Conservation (phyloP, 495 filamentous ascomycete genomes). For the Clavariopsis aquatica region DNA sequence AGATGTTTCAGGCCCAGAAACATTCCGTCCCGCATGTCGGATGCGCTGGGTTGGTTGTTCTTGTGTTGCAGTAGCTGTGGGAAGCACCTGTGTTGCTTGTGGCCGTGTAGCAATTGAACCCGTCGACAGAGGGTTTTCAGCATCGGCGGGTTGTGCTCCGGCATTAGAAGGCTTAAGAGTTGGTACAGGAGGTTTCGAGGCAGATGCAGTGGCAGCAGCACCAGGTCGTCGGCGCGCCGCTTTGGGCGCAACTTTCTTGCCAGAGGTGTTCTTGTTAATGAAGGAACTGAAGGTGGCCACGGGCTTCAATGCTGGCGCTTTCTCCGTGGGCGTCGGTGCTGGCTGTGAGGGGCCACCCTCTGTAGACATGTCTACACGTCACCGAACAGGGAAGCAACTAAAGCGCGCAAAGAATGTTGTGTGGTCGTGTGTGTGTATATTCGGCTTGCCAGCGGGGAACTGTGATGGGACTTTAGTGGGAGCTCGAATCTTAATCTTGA, state of each 20-base stretch:
- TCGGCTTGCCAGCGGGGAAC: neutral
- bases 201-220: constrained; percentile 21
- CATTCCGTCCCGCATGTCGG: neutral
- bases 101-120: constrained; percentile 1
- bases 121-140: neutral
- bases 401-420: neutral
- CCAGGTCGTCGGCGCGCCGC: constrained; percentile 38
- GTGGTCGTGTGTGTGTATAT: neutral
- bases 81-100: constrained; percentile 15
- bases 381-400: neutral
- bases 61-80: constrained; percentile 20
- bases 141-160: constrained; percentile 3
- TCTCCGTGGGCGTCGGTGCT: neutral
- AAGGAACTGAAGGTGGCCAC: constrained; percentile 62
- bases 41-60: constrained; percentile 1
- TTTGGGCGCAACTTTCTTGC: constrained; percentile 45
- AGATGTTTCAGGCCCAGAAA: neutral
- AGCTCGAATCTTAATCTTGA: neutral
- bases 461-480: neutral
- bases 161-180: neutral
- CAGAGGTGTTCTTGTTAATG: constrained; percentile 54
- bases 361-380: constrained; percentile 16
- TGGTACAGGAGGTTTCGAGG: constrained; percentile 15
- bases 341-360: constrained; percentile 10
- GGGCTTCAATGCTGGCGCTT: constrained; percentile 27